These are phyloP conservation scores for Asterionellopsis glacialis DNA, from an alignment of 108 stramenopile genomes.

Conservation along the genomic window DNA sequence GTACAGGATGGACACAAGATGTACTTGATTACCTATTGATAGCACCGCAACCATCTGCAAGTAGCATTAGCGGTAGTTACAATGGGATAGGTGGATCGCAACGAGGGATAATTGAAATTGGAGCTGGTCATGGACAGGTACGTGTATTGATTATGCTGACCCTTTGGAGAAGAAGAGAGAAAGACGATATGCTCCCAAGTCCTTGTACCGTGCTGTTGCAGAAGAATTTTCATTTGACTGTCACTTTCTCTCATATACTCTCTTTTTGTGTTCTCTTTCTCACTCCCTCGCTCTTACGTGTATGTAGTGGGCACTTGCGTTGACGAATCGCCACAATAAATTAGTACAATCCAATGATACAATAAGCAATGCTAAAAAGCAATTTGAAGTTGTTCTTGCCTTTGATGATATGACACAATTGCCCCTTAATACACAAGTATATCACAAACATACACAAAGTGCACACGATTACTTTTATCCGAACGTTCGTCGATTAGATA, in stretches of 20 bases:
- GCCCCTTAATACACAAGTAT: conserved; percentile 62
- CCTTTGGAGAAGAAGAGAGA: not conserved
- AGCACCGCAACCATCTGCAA: not conserved
- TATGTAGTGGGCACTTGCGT: not conserved
- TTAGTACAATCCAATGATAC: not conserved
- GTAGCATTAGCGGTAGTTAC: conserved; percentile 10
- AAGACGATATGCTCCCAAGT: too few relatives aligned
- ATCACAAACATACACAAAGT: conserved; percentile 60
- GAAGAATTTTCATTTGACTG: too few relatives aligned
- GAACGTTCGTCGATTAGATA: conserved; percentile 32
- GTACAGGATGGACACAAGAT: conserved; percentile 64
- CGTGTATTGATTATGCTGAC: conserved; percentile 33
- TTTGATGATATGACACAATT: conserved; percentile 64
- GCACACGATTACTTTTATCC: conserved; percentile 67
- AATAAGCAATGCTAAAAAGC: conserved; percentile 13
- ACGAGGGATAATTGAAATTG: conserved; percentile 79
- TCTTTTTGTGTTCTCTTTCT: too few relatives aligned
- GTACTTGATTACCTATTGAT: conserved; percentile 29
- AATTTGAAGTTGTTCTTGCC: conserved; percentile 62
- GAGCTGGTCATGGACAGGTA: conserved; percentile 76
- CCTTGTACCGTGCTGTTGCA: too few relatives aligned
- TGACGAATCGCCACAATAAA: not conserved
- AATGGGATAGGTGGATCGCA: conserved; percentile 24
- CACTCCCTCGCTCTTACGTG: too few relatives aligned
- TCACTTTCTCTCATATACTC: too few relatives aligned